Percentiles rank a stretch among this genome's conserved stretches.
phyloP scores from a whole-genome alignment of 768 basidiomycete genomes.

The Steccherinum ochraceum region DNA sequence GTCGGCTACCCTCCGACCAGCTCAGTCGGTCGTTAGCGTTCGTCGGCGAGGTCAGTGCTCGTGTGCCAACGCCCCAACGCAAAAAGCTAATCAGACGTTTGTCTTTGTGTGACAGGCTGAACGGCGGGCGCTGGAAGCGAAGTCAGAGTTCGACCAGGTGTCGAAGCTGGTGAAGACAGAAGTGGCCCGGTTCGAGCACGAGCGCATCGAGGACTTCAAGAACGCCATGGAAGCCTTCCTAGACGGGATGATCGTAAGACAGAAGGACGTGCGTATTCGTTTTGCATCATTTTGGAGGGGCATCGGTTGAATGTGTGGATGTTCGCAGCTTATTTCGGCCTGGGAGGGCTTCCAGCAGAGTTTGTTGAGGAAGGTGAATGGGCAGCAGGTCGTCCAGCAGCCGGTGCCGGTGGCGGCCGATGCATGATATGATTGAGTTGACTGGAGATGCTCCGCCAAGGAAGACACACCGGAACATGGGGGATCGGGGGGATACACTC shows the following conservation, averaged over 20 bases:
- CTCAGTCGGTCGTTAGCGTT: conserved; percentile 68
- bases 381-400: not conserved
- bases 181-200: conserved; percentile 85
- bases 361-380: conserved; percentile 43
- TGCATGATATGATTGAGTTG: not conserved
- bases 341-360: conserved; percentile 83
- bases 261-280: conserved; percentile 40
- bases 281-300: not conserved
- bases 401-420: not conserved
- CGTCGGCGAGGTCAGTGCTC: conserved; percentile 60
- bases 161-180: conserved; percentile 87
- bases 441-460: not conserved
- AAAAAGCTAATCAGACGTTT: too few relatives aligned
- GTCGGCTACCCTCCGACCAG: conserved; percentile 63
- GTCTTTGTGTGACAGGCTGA: conserved; percentile 63
- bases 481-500: too few relatives aligned
- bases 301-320: not conserved
- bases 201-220: conserved; percentile 92
- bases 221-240: conserved; percentile 74
- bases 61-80: too few relatives aligned
- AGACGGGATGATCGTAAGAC: conserved; percentile 79
- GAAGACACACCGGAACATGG: too few relatives aligned
- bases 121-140: conserved; percentile 72
- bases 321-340: conserved; percentile 53
- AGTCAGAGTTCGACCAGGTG: conserved; percentile 84